phyloP scores from a whole-genome alignment of 2,329 filamentous ascomycete genomes.

The Trichocomaceae sp. region DNA sequence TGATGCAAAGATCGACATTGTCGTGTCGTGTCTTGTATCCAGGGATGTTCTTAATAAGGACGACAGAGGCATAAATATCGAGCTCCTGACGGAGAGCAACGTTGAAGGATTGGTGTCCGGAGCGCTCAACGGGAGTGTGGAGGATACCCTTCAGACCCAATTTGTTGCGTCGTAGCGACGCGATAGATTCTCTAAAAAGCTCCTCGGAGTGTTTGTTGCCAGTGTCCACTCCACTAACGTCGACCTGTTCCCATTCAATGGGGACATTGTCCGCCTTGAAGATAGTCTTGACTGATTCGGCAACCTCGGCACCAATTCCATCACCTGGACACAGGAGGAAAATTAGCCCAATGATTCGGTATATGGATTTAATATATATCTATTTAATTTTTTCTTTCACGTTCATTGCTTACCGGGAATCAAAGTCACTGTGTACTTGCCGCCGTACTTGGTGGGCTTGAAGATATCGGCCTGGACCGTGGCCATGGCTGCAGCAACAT shows the following conservation, averaged over 20 bases:
- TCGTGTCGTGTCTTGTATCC: conserved; percentile 97
- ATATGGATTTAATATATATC: no score
- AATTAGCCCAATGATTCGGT: conserved; percentile 8
- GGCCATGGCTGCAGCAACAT: conserved; percentile 52
- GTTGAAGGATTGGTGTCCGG: conserved; percentile 98
- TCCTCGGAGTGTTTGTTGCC: conserved; percentile 85
- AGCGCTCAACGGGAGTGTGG: conserved; percentile 93
- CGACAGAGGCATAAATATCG: conserved; percentile 97
- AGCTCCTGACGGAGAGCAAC: conserved; percentile 98
- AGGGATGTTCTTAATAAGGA: conserved; percentile 98
- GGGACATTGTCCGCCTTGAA: conserved; percentile 99
- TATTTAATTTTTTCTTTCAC: background rate
- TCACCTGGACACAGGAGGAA: conserved; percentile 53
- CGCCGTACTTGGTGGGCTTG: conserved; percentile 97
- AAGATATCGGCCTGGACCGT: conserved; percentile 93
- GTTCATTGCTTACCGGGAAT: conserved; percentile 65
- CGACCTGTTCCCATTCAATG: conserved; percentile 97
- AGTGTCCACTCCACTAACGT: conserved; percentile 83
- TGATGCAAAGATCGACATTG: conserved; percentile 96
- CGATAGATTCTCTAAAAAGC: conserved; percentile 90
- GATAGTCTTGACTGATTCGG: conserved; percentile 96
- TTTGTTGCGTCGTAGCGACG: conserved; percentile 96
- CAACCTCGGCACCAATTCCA: conserved; percentile 95
- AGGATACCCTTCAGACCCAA: conserved; percentile 98
- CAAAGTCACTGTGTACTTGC: conserved; percentile 98